Conservation (phyloP, 164 flowering plant species). For the grape (Vitis vinifera) region ASM3070453v1 NC_081821.1:16897501-16898000, state of each 20-base stretch:
- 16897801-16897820: conserved; percentile 91
- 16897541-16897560: conserved; percentile 82
- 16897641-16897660: conserved; percentile 90
- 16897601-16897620: conserved; percentile 31
- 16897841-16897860: no score
- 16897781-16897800: conserved; percentile 96
- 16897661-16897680: conserved; percentile 95
- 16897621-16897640: conserved; percentile 94
- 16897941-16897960: conserved; percentile 89
- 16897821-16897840: no score
- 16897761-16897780: conserved; percentile 81
- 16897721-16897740: conserved; percentile 30
- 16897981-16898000: no score
- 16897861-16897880: no score
- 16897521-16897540: conserved; percentile 86
- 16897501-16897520: conserved; percentile 88
- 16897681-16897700: conserved; percentile 75
- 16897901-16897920: conserved; percentile 89
- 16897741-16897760: conserved; percentile 94
- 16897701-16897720: conserved; percentile 84
- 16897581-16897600: conserved; percentile 74
- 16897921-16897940: conserved; percentile 78
- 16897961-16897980: conserved; percentile 73
- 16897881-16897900: conserved; percentile 6
- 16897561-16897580: conserved; percentile 84